These are phyloP conservation scores for Astrothelium subdiscretum DNA, from an alignment of 495 filamentous ascomycete species.

Conservation along the genomic window DNA sequence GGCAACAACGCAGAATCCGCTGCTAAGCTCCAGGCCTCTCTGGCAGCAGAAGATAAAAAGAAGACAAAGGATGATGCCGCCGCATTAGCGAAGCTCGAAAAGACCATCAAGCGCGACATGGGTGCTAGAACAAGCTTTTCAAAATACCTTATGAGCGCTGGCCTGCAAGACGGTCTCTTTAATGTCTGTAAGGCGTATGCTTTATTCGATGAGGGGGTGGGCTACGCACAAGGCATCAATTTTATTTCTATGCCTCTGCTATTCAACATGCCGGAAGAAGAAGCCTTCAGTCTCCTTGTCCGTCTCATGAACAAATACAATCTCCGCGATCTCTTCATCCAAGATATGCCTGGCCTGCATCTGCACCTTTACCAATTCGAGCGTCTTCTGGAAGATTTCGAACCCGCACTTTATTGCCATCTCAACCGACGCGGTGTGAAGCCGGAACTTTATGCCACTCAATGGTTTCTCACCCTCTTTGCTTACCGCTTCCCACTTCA, in stretches of 20 bases:
- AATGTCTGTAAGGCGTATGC: constrained; percentile 97
- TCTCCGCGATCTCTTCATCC: constrained; percentile 83
- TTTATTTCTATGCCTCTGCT: constrained; percentile 96
- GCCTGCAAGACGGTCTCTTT: constrained; percentile 88
- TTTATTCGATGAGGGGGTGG: constrained; percentile 83
- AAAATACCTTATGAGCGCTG: constrained; percentile 76
- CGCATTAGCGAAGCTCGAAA: constrained; percentile 72
- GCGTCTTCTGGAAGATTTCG: constrained; percentile 83
- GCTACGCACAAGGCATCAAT: constrained; percentile 98
- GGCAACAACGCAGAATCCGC: constrained; percentile 54
- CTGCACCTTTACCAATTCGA: constrained; percentile 91
- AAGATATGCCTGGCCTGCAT: constrained; percentile 94
- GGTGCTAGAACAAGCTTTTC: constrained; percentile 92
- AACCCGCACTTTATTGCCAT: constrained; percentile 91
- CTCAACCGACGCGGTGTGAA: constrained; percentile 76
- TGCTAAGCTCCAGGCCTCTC: constrained; percentile 53
- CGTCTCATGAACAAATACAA: constrained; percentile 95
- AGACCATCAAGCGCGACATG: constrained; percentile 77
- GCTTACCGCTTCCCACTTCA: constrained; percentile 96
- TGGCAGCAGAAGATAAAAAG: constrained; percentile 55
- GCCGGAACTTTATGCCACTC: constrained; percentile 89
- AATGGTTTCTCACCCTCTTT: constrained; percentile 99
- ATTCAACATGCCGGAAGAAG: constrained; percentile 97
- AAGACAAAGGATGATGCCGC: constrained; percentile 65
- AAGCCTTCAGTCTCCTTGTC: constrained; percentile 88